phyloP scores from a whole-genome alignment of 805 yeast species.

The Metschnikowia kunwiensis region DNA sequence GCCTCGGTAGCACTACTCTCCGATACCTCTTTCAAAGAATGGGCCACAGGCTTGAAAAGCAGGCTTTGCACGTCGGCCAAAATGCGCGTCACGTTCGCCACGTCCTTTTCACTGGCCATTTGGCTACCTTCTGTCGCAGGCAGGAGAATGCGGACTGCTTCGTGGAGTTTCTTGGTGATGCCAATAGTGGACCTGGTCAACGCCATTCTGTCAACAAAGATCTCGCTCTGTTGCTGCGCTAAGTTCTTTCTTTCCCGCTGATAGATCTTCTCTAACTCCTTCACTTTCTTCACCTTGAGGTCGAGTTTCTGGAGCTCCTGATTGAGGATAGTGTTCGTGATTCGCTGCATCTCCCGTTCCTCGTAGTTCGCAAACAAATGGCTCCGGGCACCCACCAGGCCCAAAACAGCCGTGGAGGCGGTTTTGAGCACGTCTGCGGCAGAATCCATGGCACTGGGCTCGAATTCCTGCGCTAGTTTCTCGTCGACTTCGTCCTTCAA shows the following conservation, averaged over 20 bases:
- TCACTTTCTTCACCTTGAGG: constrained; percentile 56
- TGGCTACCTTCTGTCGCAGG: constrained; percentile 6
- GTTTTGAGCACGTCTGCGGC: constrained; percentile 43
- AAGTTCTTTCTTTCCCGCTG: constrained; percentile 62
- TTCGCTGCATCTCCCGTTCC: constrained; percentile 69
- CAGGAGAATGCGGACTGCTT: constrained; percentile 24
- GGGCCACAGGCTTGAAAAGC: constrained; percentile 33
- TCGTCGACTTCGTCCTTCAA: constrained; percentile 10
- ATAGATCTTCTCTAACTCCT: constrained; percentile 59
- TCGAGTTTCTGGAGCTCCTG: constrained; percentile 63
- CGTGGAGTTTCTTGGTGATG: constrained; percentile 47
- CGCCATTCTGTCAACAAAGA: constrained; percentile 63
- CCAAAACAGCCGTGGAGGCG: constrained; percentile 68
- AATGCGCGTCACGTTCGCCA: constrained; percentile 17
- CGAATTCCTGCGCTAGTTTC: constrained; percentile 9
- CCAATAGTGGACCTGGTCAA: constrained; percentile 56
- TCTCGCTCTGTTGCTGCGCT: constrained; percentile 61
- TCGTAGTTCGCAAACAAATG: constrained; percentile 77
- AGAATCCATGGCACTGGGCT: constrained; percentile 2
- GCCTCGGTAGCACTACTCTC: constrained; percentile 9
- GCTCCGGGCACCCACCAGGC: constrained; percentile 73
- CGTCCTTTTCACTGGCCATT: constrained; percentile 6
- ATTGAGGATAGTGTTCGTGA: constrained; percentile 56
- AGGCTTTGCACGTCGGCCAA: constrained; percentile 32
- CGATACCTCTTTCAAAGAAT: constrained; percentile 20